These are phyloP conservation scores for Margaritispora aquatica DNA, from an alignment of 495 filamentous ascomycete species.

Conservation along the genomic window DNA sequence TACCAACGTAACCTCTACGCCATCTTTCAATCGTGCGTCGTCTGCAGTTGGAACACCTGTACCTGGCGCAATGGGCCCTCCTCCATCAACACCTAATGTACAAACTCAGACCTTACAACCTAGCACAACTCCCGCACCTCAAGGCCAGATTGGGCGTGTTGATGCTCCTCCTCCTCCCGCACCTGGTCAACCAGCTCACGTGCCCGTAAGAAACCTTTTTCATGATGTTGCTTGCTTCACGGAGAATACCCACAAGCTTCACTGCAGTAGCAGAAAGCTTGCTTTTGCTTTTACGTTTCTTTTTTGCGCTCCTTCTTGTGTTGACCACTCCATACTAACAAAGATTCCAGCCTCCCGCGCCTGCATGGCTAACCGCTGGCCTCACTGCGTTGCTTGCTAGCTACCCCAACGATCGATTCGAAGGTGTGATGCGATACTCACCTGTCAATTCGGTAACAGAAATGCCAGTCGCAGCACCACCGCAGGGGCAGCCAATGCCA, in stretches of 20 bases:
- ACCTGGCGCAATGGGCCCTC: conserved; percentile 54
- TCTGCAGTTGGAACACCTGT: conserved; percentile 43
- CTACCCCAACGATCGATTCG: conserved; percentile 75
- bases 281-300: neutral
- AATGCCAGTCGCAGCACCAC: conserved; percentile 40
- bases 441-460: conserved; percentile 64
- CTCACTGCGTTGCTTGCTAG: conserved; percentile 53
- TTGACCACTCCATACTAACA: conserved; percentile 18
- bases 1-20: conserved; percentile 28
- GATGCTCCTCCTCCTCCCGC: conserved; percentile 52
- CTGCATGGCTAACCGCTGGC: conserved; percentile 68
- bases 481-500: conserved; percentile 41
- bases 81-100: conserved; percentile 39
- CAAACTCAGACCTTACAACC: conserved; percentile 30
- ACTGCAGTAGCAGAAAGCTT: neutral
- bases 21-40: conserved; percentile 42
- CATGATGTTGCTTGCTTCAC: neutral
- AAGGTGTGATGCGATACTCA: conserved; percentile 80
- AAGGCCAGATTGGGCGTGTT: conserved; percentile 55
- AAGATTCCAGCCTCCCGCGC: conserved; percentile 61
- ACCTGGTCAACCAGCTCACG: conserved; percentile 41
- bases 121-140: conserved; percentile 24
- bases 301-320: neutral
- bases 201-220: conserved; percentile 44
- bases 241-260: neutral